These are phyloP conservation scores for Pleurotus ostreatus DNA, from an alignment of 768 basidiomycete species.

Conservation along the genomic window DNA sequence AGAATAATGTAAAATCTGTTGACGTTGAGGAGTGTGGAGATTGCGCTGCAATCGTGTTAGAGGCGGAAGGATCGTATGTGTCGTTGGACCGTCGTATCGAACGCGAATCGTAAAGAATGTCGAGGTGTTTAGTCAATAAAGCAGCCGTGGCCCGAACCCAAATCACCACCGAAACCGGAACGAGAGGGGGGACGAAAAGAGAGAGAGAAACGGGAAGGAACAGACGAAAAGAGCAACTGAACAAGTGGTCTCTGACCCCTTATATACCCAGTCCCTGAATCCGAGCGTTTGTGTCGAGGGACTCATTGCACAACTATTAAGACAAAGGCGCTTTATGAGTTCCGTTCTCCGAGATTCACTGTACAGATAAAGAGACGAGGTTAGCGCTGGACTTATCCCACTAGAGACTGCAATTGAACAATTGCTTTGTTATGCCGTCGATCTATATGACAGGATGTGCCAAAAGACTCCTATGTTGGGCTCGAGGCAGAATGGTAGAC, in stretches of 20 bases:
- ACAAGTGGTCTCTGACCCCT: neutral
- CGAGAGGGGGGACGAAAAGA: neutral
- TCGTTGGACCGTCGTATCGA: neutral
- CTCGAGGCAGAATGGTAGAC: neutral
- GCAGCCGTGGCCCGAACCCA: neutral
- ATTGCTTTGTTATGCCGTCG: neutral
- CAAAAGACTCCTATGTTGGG: neutral
- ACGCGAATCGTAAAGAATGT: neutral
- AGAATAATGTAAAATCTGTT: neutral
- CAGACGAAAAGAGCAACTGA: constrained; percentile 1
- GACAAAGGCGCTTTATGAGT: constrained; percentile 1
- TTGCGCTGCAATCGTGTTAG: neutral
- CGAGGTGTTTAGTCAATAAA: neutral
- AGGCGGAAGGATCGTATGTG: neutral
- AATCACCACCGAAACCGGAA: neutral
- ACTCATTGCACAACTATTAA: neutral
- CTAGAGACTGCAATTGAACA: neutral
- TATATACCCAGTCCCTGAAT: constrained; percentile 1
- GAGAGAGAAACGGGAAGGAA: neutral
- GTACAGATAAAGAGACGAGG: neutral
- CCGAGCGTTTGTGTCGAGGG: neutral
- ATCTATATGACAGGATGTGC: constrained; percentile 3
- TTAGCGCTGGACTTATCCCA: neutral
- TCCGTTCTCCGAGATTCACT: neutral
- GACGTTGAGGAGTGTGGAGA: neutral